Evolutionary conservation across 2,329 filamentous ascomycete genomes (phyloP).

Genomic region (Colletotrichum tamarilloi): DNA sequence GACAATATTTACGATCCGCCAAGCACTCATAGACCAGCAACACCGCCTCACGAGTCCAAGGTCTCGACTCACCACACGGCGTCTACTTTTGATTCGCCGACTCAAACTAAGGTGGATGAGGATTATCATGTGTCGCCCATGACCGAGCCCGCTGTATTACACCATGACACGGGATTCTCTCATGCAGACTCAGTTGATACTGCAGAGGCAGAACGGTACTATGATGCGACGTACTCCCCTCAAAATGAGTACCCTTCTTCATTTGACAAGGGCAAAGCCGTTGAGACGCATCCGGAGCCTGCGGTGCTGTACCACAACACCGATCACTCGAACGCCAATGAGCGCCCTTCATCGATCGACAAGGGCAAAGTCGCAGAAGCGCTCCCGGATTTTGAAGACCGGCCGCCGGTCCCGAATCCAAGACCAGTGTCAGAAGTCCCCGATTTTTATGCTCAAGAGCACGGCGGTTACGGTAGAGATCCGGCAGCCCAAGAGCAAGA

Average conservation of each 20-base stretch:
- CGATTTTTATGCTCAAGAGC: constrained; percentile 29
- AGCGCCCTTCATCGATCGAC: not conserved
- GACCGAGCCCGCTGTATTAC: constrained; percentile 15
- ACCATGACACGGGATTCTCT: not conserved
- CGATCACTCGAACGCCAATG: not conserved
- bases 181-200: not conserved
- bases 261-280: constrained; percentile 9
- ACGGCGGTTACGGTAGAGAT: not conserved
- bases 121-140: constrained; percentile 10
- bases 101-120: not conserved
- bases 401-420: not conserved
- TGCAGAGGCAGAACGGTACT: not conserved
- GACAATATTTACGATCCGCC: constrained; percentile 27
- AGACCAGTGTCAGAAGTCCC: constrained; percentile 13
- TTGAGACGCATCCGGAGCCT: not conserved
- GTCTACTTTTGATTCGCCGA: not conserved
- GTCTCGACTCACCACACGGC: not conserved
- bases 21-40: not conserved
- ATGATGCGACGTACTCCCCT: not conserved
- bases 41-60: constrained; percentile 3
- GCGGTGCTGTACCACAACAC: not conserved
- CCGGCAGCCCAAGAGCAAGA: constrained; percentile 26
- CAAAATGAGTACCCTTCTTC: not conserved
- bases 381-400: not conserved
- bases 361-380: constrained; percentile 15